Evolutionary conservation across 2,329 filamentous ascomycete species (phyloP), one percentile per base, ranked within the genome.

Genomic region (Niveomyces coronatus): DNA sequence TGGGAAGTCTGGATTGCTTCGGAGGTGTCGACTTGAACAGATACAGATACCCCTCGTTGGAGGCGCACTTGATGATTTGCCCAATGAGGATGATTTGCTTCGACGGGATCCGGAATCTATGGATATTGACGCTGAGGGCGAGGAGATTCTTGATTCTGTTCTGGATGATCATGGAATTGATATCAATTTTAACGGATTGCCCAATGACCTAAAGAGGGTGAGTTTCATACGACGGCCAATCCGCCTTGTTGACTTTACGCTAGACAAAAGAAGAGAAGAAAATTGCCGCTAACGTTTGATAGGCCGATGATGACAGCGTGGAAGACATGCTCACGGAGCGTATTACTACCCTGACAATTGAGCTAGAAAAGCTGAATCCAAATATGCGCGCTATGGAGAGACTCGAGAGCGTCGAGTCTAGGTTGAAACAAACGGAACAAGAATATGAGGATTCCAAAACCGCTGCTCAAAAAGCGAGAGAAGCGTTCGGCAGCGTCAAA

Each of bases 301-400:
- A 88, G 77, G 74, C 79, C 44, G 71, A 79, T 37, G 79, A 83
- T 40, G 69, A 79, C 14, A 76, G 78, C 43, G 64, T 82, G 17
- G 89, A 95, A 53, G 76, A 84, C 31, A 71, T 73, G 41, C 70
- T 98, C 2, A 75, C 82, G 37, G 85, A 94, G 38, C 81, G 79
- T 51, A 86, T 98, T 46, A 68, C 73, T 15, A 71, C 72, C 19
- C 70, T 98, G 9, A 79, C 79, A 31, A 67, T 72, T 22, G 85
- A 94, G 49, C 75, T 98, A 15, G 87, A 94, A 55, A 94, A 94
- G 61, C 80, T 96, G 60, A 88, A 91, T 44, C 91, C 91, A 18
- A 96, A 98, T 59, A 93, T 94, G 77, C 85, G 89, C 50, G 91
- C 89, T 8, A 86, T 88, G 60, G 87, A 96, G 54, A 84, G 89